Evolutionary conservation across 2,329 filamentous ascomycete species (phyloP), one percentile per base, ranked within the genome.

Genomic region (Cucurbitaria berberidis): DNA sequence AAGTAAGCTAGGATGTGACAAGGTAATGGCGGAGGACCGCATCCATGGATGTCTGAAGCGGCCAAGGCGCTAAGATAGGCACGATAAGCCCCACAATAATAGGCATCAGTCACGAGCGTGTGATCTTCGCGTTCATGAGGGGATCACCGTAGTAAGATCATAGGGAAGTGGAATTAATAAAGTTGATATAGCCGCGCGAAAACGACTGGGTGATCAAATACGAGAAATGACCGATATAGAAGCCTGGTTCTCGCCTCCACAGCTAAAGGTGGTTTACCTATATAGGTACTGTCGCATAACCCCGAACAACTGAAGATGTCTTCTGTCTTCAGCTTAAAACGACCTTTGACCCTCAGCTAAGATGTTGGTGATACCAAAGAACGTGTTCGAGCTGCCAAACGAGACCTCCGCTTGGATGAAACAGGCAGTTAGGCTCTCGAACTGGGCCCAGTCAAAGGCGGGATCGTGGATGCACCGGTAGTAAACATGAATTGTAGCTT

Each of bases 1-100:
- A n/a, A 44, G 48, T n/a, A 48, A 35, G 22, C 19, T 27, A 32
- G 38, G 44, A 42, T n/a, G 45, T 27, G 22, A 41, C 21, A 30
- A 35, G 36, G 29, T 21, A 27, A 48, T 11, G 42, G 19, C 16
- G 13, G 34, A n/a, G 40, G 39, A 38, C 19, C 30, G 16, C 2
- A n/a, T n/a, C n/a, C n/a, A n/a, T n/a, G n/a, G n/a, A n/a, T n/a
- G n/a, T n/a, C n/a, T n/a, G 34, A 22, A 9, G 18, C 9, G 50
- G 45, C 55, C 51, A 54, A 62, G 59, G 45, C 61, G 50, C 64
- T 64, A 64, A 63, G 55, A 57, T 57, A 55, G 55, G 48, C 50
- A 45, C 39, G 52, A 52, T 36, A 48, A 24, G 44, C 29, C 45
- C 51, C 55, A 49, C 55, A 48, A 19, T 29, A 15, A 40, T 21